Conservation (phyloP, 2,329 filamentous ascomycete genomes). For the Zasmidium angulare region DNA sequence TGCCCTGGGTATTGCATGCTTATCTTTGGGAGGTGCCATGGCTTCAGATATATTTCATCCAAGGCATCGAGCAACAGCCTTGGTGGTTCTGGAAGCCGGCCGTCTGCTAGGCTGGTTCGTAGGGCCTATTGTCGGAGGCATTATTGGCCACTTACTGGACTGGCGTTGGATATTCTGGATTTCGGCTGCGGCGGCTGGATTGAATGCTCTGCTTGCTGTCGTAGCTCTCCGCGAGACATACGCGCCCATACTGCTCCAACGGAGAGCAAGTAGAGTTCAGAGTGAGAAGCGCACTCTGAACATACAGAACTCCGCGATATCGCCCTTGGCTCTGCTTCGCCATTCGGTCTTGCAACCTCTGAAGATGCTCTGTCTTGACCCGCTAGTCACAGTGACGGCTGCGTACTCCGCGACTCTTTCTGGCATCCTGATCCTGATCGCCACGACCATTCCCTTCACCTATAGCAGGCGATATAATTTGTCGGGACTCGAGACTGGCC, state of each 20-base stretch:
- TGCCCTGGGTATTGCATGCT: constrained; percentile 39
- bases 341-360: constrained; percentile 51
- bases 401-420: constrained; percentile 48
- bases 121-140: constrained; percentile 51
- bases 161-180: constrained; percentile 56
- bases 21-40: constrained; percentile 44
- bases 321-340: neutral
- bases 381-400: constrained; percentile 51
- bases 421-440: constrained; percentile 30
- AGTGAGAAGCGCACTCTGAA: constrained; percentile 18
- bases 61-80: constrained; percentile 46
- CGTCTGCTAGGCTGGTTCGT: constrained; percentile 35
- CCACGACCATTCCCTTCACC: constrained; percentile 2
- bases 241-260: constrained; percentile 39
- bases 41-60: constrained; percentile 44
- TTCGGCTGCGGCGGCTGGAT: neutral
- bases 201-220: neutral
- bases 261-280: constrained; percentile 37
- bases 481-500: neutral
- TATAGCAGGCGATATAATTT: constrained; percentile 5
- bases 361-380: constrained; percentile 42
- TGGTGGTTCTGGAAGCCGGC: constrained; percentile 27
- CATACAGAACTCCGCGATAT: neutral
- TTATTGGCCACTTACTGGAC: constrained; percentile 45
- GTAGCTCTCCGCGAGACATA: constrained; percentile 15